A percentile compares a stretch with the other conserved stretches of the same genome.
Conservation (phyloP, 2,329 filamentous ascomycete genomes). For the Clonostachys sp. region DNA sequence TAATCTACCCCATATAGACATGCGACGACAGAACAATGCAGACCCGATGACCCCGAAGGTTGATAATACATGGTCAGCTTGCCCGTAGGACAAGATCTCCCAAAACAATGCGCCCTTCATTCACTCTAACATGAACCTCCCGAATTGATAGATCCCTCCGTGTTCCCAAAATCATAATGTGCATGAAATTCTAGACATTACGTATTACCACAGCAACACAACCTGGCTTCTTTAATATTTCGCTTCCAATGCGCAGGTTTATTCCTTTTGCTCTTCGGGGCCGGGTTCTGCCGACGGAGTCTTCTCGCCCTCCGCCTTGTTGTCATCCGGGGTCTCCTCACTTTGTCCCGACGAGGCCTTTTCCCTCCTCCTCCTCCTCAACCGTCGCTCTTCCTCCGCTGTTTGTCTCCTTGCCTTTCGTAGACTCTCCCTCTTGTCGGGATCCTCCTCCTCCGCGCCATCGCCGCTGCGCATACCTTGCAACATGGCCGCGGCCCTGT, state of each 20-base stretch:
- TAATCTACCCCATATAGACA: too few relatives aligned
- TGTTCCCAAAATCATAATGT: too few relatives aligned
- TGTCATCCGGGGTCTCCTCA: conserved; percentile 8
- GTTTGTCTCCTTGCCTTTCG: conserved; percentile 62
- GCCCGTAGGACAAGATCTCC: too few relatives aligned
- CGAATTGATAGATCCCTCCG: too few relatives aligned
- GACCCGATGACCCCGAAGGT: too few relatives aligned
- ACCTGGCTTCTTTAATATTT: neutral
- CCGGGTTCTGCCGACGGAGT: conserved; percentile 6
- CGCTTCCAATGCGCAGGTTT: neutral
- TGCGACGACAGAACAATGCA: too few relatives aligned
- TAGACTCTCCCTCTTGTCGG: conserved; percentile 54
- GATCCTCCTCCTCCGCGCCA: conserved; percentile 44
- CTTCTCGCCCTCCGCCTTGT: conserved; percentile 3
- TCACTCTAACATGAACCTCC: too few relatives aligned
- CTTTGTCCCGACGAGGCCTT: conserved; percentile 28
- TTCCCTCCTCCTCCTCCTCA: conserved; percentile 62
- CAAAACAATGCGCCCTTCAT: too few relatives aligned
- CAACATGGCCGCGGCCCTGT: conserved; percentile 76
- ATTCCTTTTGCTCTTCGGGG: conserved; percentile 11
- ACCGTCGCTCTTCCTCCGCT: conserved; percentile 72
- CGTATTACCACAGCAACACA: conserved; percentile 14
- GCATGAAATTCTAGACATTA: conserved; percentile 29
- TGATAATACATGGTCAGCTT: too few relatives aligned
- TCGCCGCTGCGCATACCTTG: conserved; percentile 76